Conservation (phyloP, 768 basidiomycete species). For the Galerina marginata region DNA sequence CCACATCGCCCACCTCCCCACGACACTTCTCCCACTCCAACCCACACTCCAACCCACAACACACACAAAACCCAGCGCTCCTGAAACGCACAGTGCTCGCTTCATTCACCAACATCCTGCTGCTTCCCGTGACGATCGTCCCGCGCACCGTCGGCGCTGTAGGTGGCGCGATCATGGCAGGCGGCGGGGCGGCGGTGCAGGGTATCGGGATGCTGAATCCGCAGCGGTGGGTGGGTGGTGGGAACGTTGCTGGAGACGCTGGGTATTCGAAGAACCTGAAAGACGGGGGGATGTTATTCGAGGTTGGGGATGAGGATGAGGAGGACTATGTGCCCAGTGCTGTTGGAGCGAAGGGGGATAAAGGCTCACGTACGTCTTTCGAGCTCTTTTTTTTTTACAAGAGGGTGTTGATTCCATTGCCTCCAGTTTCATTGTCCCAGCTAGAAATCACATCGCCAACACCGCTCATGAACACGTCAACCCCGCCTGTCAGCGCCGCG, state of each 20-base stretch:
- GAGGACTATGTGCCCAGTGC: constrained; percentile 18
- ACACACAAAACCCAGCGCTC: constrained; percentile 77
- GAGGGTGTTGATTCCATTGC: not conserved
- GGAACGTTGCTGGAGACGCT: constrained; percentile 18
- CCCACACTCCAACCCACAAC: not conserved
- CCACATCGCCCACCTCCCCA: constrained; percentile 1
- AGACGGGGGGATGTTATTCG: constrained; percentile 51
- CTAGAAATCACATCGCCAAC: constrained; percentile 21
- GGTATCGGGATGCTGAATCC: constrained; percentile 92
- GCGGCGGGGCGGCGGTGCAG: constrained; percentile 77
- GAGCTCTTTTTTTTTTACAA: not conserved
- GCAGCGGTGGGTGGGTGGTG: constrained; percentile 74
- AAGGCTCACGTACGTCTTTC: constrained; percentile 17
- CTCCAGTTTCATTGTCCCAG: constrained; percentile 12
- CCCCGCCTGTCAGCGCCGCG: not conserved
- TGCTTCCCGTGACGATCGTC: constrained; percentile 95
- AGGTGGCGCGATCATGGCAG: constrained; percentile 70
- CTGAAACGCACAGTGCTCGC: constrained; percentile 93
- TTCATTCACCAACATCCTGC: constrained; percentile 86
- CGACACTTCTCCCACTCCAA: constrained; percentile 75
- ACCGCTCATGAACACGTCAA: constrained; percentile 13
- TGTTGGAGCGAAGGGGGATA: not conserved
- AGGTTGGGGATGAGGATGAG: constrained; percentile 46
- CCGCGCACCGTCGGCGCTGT: constrained; percentile 79
- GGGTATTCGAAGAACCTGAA: constrained; percentile 44